A percentile compares a stretch with the other conserved stretches of the same genome.
phyloP scores from a whole-genome alignment of 208 protist genomes.

The Trypanosoma lewisi region DNA sequence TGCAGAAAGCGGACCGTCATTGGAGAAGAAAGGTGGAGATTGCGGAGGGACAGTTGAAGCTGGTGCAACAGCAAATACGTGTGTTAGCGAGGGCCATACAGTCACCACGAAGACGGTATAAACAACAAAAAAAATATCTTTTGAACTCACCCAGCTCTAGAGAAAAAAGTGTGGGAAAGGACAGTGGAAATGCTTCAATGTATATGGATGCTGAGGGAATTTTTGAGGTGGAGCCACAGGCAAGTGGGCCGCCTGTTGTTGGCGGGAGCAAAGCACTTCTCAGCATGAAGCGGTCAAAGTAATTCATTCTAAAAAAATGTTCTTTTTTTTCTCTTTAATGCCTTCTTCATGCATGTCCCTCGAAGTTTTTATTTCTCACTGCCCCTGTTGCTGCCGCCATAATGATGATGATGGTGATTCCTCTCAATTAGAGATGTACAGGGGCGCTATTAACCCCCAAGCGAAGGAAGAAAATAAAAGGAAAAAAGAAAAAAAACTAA shows the following conservation, averaged over 20 bases:
- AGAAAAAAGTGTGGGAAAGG: neutral
- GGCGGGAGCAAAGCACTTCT: conserved; percentile 27
- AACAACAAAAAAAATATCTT: neutral
- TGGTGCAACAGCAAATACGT: conserved; percentile 61
- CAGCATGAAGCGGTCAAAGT: conserved; percentile 22
- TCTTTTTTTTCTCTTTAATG: neutral
- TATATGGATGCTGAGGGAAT: conserved; percentile 4
- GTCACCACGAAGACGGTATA: conserved; percentile 25
- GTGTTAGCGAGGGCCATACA: conserved; percentile 27
- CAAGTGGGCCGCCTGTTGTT: conserved; percentile 4
- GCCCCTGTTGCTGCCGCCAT: too few species aligned
- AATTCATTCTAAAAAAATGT: neutral
- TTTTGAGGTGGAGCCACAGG: conserved; percentile 7
- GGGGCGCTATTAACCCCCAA: too few species aligned
- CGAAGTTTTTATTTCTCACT: too few species aligned
- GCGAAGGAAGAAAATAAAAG: too few species aligned
- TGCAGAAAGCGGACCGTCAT: conserved; percentile 84
- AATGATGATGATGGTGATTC: too few species aligned
- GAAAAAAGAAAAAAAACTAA: neutral
- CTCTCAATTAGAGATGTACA: too few species aligned
- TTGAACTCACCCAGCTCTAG: neutral
- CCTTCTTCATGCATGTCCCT: too few species aligned
- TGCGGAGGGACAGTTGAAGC: conserved; percentile 64
- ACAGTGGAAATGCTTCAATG: neutral
- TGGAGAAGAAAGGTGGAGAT: conserved; percentile 93